Base-by-base conservation (phyloP, 31 red algal genomes). In the Bonnemaisonia californica region DNA sequence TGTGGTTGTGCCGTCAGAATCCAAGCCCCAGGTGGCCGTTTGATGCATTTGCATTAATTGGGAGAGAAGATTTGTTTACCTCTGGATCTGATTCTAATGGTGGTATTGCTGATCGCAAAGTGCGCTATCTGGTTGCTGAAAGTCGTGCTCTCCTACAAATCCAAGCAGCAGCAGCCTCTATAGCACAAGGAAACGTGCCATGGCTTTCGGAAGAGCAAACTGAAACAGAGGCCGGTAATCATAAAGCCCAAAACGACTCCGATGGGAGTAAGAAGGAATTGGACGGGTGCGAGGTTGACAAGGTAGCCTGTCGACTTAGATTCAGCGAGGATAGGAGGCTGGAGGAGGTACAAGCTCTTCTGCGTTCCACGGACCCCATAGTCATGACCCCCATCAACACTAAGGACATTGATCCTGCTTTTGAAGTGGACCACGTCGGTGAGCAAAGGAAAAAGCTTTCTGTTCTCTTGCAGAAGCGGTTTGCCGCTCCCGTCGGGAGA, bases 401-500 rank as follows among this genome's bases (percentile, higher is more conserved):
- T 79, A 13, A 69, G 51, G 68, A 56, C 26, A 47, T 33, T n/a
- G 54, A 83, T 56, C 45, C 70, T 65, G 29, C 36, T 2, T 32
- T 54, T 26, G 81, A 85, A 54, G 63, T 81, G 31, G 80, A 87
- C 37, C 79, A 84, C 38, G 35, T 71, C 32, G 74, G 74, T 54
- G 82, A 89, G 42, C 84, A 84, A 48, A 45, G 56, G 34, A 57
- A 41, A 36, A 87, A 85, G 64, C 59, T 88, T 11, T 60, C 27
- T 51, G 7, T 47, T 7, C 42, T 84, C 33, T 21, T 88, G 13
- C 76, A 79, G 24, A 84, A 92, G 42, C 57, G 83, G 48, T 74
- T 95, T 33, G 97, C 93, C 27, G 93, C 94, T 19, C 91, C 91
- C 23, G 73, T 95, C 30, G 97, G 97, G 29, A 77, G 97, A 64